Evolutionary conservation across 179 eudicot genomes (phyloP), one percentile per base, ranked within the genome.

Genomic region (Carnegiea gigantea): DNA sequence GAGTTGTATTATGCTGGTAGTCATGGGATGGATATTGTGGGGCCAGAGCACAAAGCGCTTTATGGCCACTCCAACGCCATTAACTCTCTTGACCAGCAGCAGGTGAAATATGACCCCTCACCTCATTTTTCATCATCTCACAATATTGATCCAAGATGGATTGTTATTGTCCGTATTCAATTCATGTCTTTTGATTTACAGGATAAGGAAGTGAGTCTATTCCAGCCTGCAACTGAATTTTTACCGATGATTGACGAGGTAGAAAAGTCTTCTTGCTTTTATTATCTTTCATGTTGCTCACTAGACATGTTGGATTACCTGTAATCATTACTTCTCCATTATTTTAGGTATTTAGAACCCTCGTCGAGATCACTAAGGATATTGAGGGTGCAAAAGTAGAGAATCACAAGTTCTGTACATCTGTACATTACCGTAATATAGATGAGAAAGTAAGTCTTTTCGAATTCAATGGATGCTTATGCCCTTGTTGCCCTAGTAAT

Each of bases 11-110:
- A 94, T 87, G 98, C 98, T 14, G 98, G 98, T 84, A 93, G 98
- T 86, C 98, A 94, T 87, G 98, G 98, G 70, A 90, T 94, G 97
- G 98, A 94, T 88, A 93, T 94, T 28, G 88, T 92, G 88, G 87
- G 88, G 77, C 95, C 97, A 3, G 88, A 80, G 70, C 87, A 81
- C 79, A 53, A 79, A 64, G 72, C 77, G 77, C 59, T 83, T 38
- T 30, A 54, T 82, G 85, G 48, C 83, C 83, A 79, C 76, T 79
- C 81, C 74, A 84, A 79, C 78, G 77, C 72, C 28, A 75, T 79
- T 30, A 82, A 83, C 70, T 86, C 90, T 77, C 82, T 90, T 76
- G 86, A 92, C 85, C 74, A 76, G 79, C 73, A 70, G 46, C 87
- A 91, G 92, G 93, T 91, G 84, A 73, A 64, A 74, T 13, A 46